Percentiles rank a stretch among this genome's conserved stretches.
Evolutionary conservation across 106 monocot species (phyloP).

Genomic region (Posidonia australis): DNA sequence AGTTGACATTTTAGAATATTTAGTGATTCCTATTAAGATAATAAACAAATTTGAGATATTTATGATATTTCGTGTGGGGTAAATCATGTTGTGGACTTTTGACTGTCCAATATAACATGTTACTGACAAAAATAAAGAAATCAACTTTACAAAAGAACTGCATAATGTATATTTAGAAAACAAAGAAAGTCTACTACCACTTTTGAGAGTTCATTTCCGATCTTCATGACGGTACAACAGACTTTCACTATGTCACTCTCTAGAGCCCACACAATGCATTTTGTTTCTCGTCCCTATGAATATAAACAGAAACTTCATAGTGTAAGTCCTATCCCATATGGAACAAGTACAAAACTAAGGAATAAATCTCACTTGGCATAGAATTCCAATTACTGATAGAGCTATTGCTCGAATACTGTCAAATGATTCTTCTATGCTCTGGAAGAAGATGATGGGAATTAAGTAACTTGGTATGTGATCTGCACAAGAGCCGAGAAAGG

Average conservation of each 20-base stretch:
- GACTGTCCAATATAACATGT: background rate
- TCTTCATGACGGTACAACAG: constrained; percentile 23
- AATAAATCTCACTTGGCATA: constrained; percentile 43
- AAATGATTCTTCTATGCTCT: constrained; percentile 20
- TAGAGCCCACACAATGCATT: constrained; percentile 36
- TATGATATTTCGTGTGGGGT: no score
- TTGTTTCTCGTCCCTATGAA: constrained; percentile 29
- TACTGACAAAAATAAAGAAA: no score
- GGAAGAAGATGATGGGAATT: constrained; percentile 34
- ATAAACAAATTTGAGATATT: no score
- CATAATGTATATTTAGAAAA: background rate
- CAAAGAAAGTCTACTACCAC: constrained; percentile 27
- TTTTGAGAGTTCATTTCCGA: constrained; percentile 39
- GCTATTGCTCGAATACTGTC: constrained; percentile 34
- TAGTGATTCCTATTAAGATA: no score
- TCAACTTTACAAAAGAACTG: background rate
- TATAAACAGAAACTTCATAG: background rate
- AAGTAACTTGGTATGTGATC: constrained; percentile 34
- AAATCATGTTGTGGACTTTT: no score
- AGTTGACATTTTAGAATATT: no score
- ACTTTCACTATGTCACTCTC: constrained; percentile 25
- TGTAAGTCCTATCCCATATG: background rate
- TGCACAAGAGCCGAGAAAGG: constrained; percentile 5
- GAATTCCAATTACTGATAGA: constrained; percentile 48
- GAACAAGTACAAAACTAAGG: background rate